Conservation (phyloP, 306 rosid genomes). For the Malus sylvestris region DNA sequence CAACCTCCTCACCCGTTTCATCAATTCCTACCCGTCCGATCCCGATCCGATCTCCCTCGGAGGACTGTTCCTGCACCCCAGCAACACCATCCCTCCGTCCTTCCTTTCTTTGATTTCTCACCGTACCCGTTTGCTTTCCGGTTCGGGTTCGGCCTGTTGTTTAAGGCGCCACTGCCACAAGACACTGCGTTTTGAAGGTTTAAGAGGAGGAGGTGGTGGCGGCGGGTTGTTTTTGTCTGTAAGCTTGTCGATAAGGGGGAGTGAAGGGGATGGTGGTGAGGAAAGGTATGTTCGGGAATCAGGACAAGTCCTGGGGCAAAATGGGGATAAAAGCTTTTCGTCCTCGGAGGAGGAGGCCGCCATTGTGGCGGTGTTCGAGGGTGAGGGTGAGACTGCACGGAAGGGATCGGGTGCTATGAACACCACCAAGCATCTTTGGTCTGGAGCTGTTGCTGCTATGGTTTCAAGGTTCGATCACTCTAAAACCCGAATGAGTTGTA, state of each 20-base stretch:
- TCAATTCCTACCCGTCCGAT: slow-evolving; percentile 34
- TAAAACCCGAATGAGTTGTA: not conserved
- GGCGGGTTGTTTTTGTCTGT: slow-evolving; percentile 46
- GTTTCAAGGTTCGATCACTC: slow-evolving; percentile 66
- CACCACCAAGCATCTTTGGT: slow-evolving; percentile 85
- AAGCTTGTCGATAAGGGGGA: slow-evolving; percentile 59
- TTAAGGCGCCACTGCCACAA: slow-evolving; percentile 11
- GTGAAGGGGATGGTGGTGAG: slow-evolving; percentile 31
- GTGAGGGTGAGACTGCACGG: slow-evolving; percentile 3
- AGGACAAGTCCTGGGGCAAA: slow-evolving; percentile 30
- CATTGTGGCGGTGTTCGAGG: slow-evolving; percentile 17
- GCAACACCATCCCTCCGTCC: slow-evolving; percentile 42
- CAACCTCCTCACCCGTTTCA: slow-evolving; percentile 14
- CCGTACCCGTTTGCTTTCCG: slow-evolving; percentile 12
- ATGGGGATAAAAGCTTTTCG: slow-evolving; percentile 20
- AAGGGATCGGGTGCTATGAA: slow-evolving; percentile 62
- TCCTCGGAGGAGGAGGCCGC: not conserved
- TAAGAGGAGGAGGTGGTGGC: slow-evolving; percentile 12
- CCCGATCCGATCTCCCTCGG: slow-evolving; percentile 44
- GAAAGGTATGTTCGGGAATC: slow-evolving; percentile 46
- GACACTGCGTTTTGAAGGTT: slow-evolving; percentile 16
- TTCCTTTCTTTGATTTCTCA: slow-evolving; percentile 33
- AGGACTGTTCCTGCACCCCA: slow-evolving; percentile 60
- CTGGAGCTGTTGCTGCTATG: slow-evolving; percentile 98
- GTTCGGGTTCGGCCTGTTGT: slow-evolving; percentile 6